A percentile compares a stretch with the other conserved stretches of the same genome.
phyloP scores from a whole-genome alignment of 2,329 filamentous ascomycete species.

The Domatiomyces globalis region DNA sequence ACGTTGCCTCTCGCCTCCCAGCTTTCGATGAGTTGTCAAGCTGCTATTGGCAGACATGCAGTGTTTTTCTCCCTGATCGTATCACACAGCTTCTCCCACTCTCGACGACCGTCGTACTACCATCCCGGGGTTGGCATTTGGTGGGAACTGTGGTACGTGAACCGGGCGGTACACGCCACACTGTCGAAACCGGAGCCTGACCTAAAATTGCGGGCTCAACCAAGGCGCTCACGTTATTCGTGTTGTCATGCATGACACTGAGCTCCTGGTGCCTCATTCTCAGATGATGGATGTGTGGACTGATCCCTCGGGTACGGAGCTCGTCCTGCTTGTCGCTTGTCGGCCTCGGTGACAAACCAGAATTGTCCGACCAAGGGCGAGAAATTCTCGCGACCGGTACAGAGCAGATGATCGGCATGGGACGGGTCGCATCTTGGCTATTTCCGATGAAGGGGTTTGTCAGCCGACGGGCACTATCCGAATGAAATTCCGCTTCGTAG shows the following conservation, averaged over 20 bases:
- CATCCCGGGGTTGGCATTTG: background rate
- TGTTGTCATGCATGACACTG: background rate
- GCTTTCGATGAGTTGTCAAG: background rate
- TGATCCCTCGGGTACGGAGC: background rate
- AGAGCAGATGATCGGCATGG: too few relatives aligned
- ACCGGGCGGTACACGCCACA: background rate
- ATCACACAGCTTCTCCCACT: background rate
- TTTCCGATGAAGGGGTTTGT: too few relatives aligned
- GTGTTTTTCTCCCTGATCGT: background rate
- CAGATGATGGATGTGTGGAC: background rate
- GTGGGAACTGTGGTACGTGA: background rate
- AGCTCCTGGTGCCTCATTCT: too few relatives aligned
- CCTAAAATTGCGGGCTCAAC: background rate
- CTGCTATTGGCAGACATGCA: background rate
- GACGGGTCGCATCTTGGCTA: too few relatives aligned
- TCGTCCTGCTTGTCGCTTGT: background rate
- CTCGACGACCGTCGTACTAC: background rate
- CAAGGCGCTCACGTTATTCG: background rate
- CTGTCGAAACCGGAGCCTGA: background rate
- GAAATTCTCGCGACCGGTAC: background rate
- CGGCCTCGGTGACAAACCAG: background rate
- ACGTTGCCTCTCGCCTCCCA: background rate
- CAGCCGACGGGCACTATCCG: too few relatives aligned
- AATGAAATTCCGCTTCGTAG: too few relatives aligned
- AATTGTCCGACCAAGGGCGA: background rate